Evolutionary conservation across 495 filamentous ascomycete species (phyloP).

Genomic region (Pseudotulostoma volvatum): DNA sequence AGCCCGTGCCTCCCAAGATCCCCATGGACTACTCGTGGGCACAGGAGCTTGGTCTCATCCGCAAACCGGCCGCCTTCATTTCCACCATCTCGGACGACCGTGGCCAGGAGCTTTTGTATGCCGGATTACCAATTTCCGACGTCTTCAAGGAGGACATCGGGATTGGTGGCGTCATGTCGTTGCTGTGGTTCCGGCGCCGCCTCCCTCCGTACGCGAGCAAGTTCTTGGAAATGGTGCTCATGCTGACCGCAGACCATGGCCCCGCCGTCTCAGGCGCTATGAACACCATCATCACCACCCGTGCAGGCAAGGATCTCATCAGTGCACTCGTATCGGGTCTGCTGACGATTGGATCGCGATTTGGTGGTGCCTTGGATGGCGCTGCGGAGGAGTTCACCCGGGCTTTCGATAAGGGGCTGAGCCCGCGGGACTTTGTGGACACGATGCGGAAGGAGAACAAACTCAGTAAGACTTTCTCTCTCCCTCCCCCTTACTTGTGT

Average conservation of each 20-base stretch:
- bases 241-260: slow-evolving; percentile 98
- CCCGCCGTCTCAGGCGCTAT: slow-evolving; percentile 97
- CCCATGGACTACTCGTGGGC: slow-evolving; percentile 99
- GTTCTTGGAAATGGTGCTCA: slow-evolving; percentile 99
- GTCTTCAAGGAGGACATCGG: slow-evolving; percentile 98
- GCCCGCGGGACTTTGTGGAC: slow-evolving; percentile 97
- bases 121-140: slow-evolving; percentile 97
- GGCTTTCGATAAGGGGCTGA: slow-evolving; percentile 94
- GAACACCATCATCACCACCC: slow-evolving; percentile 99
- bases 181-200: slow-evolving; percentile 98
- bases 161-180: slow-evolving; percentile 98
- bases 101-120: slow-evolving; percentile 97
- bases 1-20: slow-evolving; percentile 94
- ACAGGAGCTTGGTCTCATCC: slow-evolving; percentile 96
- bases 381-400: slow-evolving; percentile 97
- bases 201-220: slow-evolving; percentile 91
- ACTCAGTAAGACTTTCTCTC: slow-evolving; percentile 46
- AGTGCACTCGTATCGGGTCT: slow-evolving; percentile 88
- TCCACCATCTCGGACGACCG: slow-evolving; percentile 99
- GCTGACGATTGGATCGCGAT: slow-evolving; percentile 92
- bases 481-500: not conserved
- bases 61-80: slow-evolving; percentile 98
- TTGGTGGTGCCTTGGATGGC: slow-evolving; percentile 95
- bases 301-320: slow-evolving; percentile 97
- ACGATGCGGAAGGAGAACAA: slow-evolving; percentile 99